A percentile compares a stretch with the other conserved stretches of the same genome.
Conservation (phyloP, 805 yeast genomes). For the Candida koratica region DNA sequence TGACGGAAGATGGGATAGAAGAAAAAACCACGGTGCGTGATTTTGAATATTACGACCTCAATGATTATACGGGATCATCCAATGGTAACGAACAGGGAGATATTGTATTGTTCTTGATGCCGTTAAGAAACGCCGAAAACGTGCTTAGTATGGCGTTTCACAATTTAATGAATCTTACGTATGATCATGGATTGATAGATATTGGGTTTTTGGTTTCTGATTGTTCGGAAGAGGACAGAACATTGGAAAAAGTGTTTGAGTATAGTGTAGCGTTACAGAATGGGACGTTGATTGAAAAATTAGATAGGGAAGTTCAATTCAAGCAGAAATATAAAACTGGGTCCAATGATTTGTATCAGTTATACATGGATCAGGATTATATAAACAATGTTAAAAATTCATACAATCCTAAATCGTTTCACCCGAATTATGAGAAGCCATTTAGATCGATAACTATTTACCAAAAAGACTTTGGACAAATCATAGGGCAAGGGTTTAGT, state of each 20-base stretch:
- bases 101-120: slow-evolving; percentile 65
- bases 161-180: slow-evolving; percentile 80
- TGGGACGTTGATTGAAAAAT: slow-evolving; percentile 53
- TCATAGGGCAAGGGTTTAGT: slow-evolving; percentile 78
- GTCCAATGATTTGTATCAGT: slow-evolving; percentile 57
- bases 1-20: slow-evolving; percentile 18
- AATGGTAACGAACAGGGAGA: slow-evolving; percentile 53
- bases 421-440: slow-evolving; percentile 57
- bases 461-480: slow-evolving; percentile 80
- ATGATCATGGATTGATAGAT: slow-evolving; percentile 76
- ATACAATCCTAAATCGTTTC: slow-evolving; percentile 55
- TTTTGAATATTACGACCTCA: slow-evolving; percentile 61
- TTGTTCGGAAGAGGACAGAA: slow-evolving; percentile 64
- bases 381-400: slow-evolving; percentile 54
- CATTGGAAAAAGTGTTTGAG: slow-evolving; percentile 61
- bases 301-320: slow-evolving; percentile 41
- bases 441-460: slow-evolving; percentile 78
- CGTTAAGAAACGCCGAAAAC: slow-evolving; percentile 72
- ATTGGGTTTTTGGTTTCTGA: slow-evolving; percentile 78
- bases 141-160: slow-evolving; percentile 81
- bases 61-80: slow-evolving; percentile 50
- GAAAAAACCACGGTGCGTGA: slow-evolving; percentile 12
- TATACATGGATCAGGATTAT: slow-evolving; percentile 66
- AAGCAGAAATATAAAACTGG: slow-evolving; percentile 37
- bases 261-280: slow-evolving; percentile 66